phyloP scores from a whole-genome alignment of 768 basidiomycete genomes.

The Collybia sordida region DNA sequence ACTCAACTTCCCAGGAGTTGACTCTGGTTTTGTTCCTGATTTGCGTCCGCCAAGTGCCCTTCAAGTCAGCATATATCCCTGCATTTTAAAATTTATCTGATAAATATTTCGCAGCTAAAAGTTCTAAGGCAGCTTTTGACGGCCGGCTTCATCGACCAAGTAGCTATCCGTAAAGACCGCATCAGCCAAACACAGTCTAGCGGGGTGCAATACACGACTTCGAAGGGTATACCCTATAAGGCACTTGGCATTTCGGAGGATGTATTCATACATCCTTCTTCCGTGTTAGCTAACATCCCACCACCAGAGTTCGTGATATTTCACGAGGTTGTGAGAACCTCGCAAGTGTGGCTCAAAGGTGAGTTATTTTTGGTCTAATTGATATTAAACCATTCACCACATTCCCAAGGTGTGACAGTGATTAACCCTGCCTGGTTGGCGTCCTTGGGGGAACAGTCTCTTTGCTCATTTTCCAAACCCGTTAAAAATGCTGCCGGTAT shows the following conservation, averaged over 20 bases:
- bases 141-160: conserved; percentile 92
- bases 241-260: conserved; percentile 81
- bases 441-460: conserved; percentile 67
- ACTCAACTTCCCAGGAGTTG: conserved; percentile 67
- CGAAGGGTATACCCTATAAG: conserved; percentile 80
- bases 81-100: not conserved
- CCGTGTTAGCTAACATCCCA: conserved; percentile 61
- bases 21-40: conserved; percentile 60
- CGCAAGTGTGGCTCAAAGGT: conserved; percentile 81
- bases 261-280: conserved; percentile 90
- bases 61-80: conserved; percentile 51
- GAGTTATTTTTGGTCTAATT: conserved; percentile 7
- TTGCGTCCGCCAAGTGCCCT: conserved; percentile 74
- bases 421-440: conserved; percentile 90
- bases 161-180: conserved; percentile 88
- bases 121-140: conserved; percentile 84
- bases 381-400: not conserved
- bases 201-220: conserved; percentile 70
- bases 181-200: conserved; percentile 55
- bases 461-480: conserved; percentile 91
- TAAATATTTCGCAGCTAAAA: conserved; percentile 64
- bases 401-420: conserved; percentile 65
- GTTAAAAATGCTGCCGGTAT: conserved; percentile 65
- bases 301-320: conserved; percentile 90
- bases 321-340: conserved; percentile 78